Evolutionary conservation across 345 rosid species (phyloP).

Genomic region (Schrenkiella parvula): DNA sequence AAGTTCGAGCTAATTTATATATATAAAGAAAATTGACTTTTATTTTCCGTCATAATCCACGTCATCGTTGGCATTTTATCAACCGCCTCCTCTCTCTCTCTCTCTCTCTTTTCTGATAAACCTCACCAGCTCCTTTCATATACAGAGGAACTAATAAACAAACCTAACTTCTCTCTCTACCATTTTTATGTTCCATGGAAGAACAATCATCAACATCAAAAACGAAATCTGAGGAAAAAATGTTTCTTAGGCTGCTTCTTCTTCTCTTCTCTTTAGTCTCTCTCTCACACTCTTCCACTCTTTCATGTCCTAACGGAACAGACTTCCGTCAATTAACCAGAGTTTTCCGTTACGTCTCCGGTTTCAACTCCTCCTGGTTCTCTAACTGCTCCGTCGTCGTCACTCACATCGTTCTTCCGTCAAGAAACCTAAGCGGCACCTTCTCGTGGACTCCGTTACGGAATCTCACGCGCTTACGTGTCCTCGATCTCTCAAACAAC

Average conservation of each 20-base stretch:
- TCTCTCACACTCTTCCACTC: constrained; percentile 43
- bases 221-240: neutral
- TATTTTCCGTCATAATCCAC: neutral
- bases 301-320: constrained; percentile 29
- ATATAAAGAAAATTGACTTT: neutral
- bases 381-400: constrained; percentile 51
- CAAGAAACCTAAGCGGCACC: constrained; percentile 59
- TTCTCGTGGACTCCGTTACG: constrained; percentile 64
- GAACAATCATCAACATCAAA: constrained; percentile 7
- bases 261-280: constrained; percentile 41
- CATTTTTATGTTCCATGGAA: constrained; percentile 27
- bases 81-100: neutral
- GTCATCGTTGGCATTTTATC: constrained; percentile 16
- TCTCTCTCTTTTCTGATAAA: constrained; percentile 14
- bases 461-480: constrained; percentile 46
- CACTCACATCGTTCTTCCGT: constrained; percentile 43
- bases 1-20: neutral
- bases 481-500: constrained; percentile 68
- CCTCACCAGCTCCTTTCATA: constrained; percentile 23
- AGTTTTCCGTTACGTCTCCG: constrained; percentile 64
- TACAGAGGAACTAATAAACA: neutral
- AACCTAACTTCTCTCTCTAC: constrained; percentile 12
- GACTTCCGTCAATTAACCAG: constrained; percentile 44
- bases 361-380: constrained; percentile 65
- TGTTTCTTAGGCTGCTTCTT: constrained; percentile 31